These are phyloP conservation scores for Entomortierella parvispora DNA, from an alignment of 192 early-diverging fungal species.

Conservation along the genomic window DNA sequence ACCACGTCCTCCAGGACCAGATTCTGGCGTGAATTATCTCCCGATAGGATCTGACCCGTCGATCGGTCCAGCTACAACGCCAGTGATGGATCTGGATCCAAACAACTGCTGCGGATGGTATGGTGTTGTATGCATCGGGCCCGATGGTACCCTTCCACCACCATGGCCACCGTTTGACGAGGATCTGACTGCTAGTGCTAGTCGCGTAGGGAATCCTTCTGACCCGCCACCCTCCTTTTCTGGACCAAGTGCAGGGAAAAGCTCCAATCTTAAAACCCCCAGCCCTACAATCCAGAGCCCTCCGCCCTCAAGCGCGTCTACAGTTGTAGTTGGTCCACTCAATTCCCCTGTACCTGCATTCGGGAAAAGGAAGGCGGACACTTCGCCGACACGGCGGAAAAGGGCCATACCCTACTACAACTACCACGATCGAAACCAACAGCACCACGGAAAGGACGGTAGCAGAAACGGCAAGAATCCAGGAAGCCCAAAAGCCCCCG, in stretches of 20 bases:
- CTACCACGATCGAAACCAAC: conserved; percentile 14
- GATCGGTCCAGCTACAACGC: background rate
- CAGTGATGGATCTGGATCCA: conserved; percentile 6
- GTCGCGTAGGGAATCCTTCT: background rate
- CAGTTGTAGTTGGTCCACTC: too few relatives aligned
- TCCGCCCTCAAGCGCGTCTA: too few relatives aligned
- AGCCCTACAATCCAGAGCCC: too few relatives aligned
- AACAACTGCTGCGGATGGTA: conserved; percentile 40
- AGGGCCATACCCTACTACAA: background rate
- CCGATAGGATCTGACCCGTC: background rate
- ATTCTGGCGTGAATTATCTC: background rate
- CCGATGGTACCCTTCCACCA: conserved; percentile 25
- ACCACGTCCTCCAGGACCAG: background rate
- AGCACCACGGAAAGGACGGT: background rate
- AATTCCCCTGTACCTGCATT: too few relatives aligned
- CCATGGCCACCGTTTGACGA: conserved; percentile 40
- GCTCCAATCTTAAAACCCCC: too few relatives aligned
- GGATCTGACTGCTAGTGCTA: conserved; percentile 21
- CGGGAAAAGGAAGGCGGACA: background rate
- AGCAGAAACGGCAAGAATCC: background rate
- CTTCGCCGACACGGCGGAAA: background rate
- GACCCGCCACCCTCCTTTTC: too few relatives aligned
- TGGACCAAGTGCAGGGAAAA: too few relatives aligned
- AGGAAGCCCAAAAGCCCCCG: background rate
- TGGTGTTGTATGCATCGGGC: conserved; percentile 43